Percentiles rank a stretch among this genome's conserved stretches.
phyloP scores from a whole-genome alignment of 352 stramenopile genomes.

The Phytopythium mirpurense region DNA sequence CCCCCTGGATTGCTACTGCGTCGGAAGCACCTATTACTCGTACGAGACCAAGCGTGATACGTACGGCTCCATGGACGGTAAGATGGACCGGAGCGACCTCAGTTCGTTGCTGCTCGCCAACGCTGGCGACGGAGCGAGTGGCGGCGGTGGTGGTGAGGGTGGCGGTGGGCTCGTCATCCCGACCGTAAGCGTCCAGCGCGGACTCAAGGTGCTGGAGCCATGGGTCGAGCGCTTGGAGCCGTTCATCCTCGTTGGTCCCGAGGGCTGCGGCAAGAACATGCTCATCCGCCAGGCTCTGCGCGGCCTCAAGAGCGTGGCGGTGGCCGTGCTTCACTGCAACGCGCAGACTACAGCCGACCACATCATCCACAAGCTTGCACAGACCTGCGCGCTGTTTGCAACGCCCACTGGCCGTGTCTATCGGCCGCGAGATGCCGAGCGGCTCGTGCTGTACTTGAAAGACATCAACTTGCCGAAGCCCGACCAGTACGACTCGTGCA shows the following conservation, averaged over 20 bases:
- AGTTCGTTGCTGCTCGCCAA: conserved; percentile 12
- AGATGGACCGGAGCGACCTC: conserved; percentile 50
- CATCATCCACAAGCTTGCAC: conserved; percentile 93
- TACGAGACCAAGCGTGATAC: conserved; percentile 82
- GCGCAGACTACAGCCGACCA: conserved; percentile 92
- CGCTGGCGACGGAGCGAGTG: conserved; percentile 1
- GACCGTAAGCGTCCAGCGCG: conserved; percentile 83
- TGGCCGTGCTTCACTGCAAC: conserved; percentile 92
- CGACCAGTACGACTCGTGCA: conserved; percentile 95
- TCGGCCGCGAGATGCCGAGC: conserved; percentile 88
- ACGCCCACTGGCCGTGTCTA: conserved; percentile 90
- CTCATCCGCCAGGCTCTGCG: conserved; percentile 90
- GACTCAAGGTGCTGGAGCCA: conserved; percentile 81
- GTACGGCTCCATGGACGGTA: conserved; percentile 65
- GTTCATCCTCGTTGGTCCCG: conserved; percentile 93
- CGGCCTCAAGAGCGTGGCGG: conserved; percentile 62
- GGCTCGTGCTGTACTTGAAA: conserved; percentile 94
- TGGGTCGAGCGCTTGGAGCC: conserved; percentile 93
- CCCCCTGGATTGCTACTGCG: conserved; percentile 88
- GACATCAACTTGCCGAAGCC: conserved; percentile 95
- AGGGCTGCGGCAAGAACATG: conserved; percentile 95
- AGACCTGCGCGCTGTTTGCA: conserved; percentile 92
- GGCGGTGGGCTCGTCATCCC: conserved; percentile 24
- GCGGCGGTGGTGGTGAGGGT: not conserved
- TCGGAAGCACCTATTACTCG: conserved; percentile 49